Base-by-base conservation (phyloP, 768 basidiomycete genomes). In the Rhodotorula diobovata region DNA sequence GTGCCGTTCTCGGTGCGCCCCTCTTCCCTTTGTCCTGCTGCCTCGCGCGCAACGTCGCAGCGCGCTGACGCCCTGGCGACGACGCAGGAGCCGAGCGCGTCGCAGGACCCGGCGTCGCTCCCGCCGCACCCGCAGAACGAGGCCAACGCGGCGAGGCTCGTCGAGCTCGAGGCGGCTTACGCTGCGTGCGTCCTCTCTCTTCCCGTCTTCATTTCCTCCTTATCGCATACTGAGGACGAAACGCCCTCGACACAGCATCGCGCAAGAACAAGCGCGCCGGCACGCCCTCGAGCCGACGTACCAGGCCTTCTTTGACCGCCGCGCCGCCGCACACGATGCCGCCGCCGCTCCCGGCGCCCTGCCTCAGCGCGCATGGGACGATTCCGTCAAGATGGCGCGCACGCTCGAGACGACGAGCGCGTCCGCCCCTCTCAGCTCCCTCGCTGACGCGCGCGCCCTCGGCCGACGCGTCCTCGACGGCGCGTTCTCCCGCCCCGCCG, bases 41-140 rank as follows among this genome's bases (percentile, higher is more conserved):
- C 32, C 34, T 50, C 37, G n/a, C 8, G 21, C 4, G 5, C 30
- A 21, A 30, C 16, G 15, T 25, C 55, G 28, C 61, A 41, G 46
- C 14, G 10, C 20, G n/a, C 51, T n/a, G 28, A n/a, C n/a, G 14
- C 8, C 39, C 56, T 34, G 34, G 1, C 10, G 21, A 2, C 9
- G 21, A 14, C 30, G 25, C 65, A 57, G 68, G 46, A 51, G 5
- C 58, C 62, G 50, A 60, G 46, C 15, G 51, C 51, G 56, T 46
- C 45, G 2, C 50, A 54, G 34, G 56, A 69, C 32, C 64, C 60
- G 15, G 61, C 53, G 6, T 15, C 45, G 9, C 58, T 74, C 14
- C 72, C 68, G 16, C 68, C 68, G 5, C 72, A 74, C 64, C 72
- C 72, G 41, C 68, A 70, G n/a, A 74, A 74, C 66, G 53, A 61